Evolutionary conservation across 2,329 filamentous ascomycete genomes (phyloP).

Genomic region (Nemania bipapillata): DNA sequence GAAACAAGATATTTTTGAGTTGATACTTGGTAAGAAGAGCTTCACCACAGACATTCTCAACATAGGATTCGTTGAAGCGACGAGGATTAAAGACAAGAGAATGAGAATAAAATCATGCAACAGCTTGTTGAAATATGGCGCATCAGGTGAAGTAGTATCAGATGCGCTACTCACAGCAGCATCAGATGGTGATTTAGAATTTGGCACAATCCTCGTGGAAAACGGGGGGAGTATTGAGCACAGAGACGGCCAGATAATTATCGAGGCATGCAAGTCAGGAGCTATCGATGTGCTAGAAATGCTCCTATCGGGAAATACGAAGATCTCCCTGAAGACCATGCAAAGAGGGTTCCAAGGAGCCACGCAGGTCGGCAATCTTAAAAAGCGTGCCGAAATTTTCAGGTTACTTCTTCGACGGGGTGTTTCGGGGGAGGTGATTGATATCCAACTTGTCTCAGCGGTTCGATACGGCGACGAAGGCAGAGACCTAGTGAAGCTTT

Average conservation of each 20-base stretch:
- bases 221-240: slow-evolving; percentile 64
- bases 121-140: slow-evolving; percentile 59
- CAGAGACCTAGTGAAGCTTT: slow-evolving; percentile 60
- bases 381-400: slow-evolving; percentile 62
- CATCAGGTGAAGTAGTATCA: slow-evolving; percentile 59
- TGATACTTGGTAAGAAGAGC: slow-evolving; percentile 57
- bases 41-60: slow-evolving; percentile 57
- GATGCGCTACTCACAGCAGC: slow-evolving; percentile 64
- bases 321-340: slow-evolving; percentile 57
- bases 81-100: slow-evolving; percentile 55
- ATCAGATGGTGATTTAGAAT: slow-evolving; percentile 63
- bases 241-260: slow-evolving; percentile 64
- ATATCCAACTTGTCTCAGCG: slow-evolving; percentile 65
- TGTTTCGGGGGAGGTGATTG: slow-evolving; percentile 62
- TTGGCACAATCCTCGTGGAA: slow-evolving; percentile 63
- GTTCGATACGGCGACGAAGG: slow-evolving; percentile 63
- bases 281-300: slow-evolving; percentile 62
- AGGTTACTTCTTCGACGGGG: slow-evolving; percentile 62
- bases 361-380: slow-evolving; percentile 63
- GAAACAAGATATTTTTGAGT: slow-evolving; percentile 58
- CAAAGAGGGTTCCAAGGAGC: slow-evolving; percentile 66
- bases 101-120: slow-evolving; percentile 58
- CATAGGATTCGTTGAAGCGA: slow-evolving; percentile 57
- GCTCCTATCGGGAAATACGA: slow-evolving; percentile 57
- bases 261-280: slow-evolving; percentile 65